Percentiles rank a stretch among this genome's conserved stretches.
Conservation (phyloP, 805 yeast genomes). For the Candida corydali region DNA sequence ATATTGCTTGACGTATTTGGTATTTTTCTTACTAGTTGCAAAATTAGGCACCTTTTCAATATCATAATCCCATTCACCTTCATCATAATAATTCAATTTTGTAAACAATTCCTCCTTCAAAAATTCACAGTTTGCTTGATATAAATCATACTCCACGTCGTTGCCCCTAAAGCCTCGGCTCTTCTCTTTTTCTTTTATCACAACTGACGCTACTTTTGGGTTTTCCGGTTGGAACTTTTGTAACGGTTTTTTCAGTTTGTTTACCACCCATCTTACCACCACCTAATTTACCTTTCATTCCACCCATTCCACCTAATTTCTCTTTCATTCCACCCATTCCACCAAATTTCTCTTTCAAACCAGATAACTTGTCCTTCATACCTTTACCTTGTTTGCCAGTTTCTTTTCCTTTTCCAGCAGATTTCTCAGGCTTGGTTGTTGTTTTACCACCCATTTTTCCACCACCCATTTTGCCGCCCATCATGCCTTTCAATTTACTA, state of each 20-base stretch:
- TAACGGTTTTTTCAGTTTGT: background rate
- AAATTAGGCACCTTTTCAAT: background rate
- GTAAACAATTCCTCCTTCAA: background rate
- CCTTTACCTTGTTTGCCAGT: background rate
- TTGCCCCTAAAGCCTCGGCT: background rate
- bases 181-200: background rate
- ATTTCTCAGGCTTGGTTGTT: background rate
- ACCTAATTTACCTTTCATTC: slow-evolving; percentile 2
- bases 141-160: background rate
- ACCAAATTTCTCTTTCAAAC: background rate
- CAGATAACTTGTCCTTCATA: background rate
- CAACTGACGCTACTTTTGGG: too few species aligned
- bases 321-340: slow-evolving; percentile 2
- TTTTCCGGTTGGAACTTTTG: background rate
- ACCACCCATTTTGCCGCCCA: slow-evolving; percentile 4
- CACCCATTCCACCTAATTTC: slow-evolving; percentile 3
- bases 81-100: background rate
- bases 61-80: background rate
- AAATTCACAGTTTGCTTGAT: background rate
- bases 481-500: slow-evolving; percentile 1
- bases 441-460: background rate
- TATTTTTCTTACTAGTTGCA: background rate
- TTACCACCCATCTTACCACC: background rate
- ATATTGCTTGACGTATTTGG: background rate
- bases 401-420: background rate